phyloP scores from a whole-genome alignment of 2,329 filamentous ascomycete genomes.

The Leptosphaerulina australis region DNA sequence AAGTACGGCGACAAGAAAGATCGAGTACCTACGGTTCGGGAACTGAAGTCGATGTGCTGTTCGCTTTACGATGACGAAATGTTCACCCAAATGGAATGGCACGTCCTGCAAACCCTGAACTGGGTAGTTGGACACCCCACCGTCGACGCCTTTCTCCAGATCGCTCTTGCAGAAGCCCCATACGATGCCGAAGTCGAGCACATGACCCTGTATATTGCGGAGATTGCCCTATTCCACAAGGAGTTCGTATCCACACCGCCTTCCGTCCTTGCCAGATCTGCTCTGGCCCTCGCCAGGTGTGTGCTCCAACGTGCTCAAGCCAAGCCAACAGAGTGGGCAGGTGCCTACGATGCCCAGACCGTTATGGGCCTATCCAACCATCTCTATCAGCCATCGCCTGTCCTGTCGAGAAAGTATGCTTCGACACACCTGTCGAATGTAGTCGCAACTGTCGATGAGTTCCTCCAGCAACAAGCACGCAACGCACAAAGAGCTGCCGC shows the following conservation, averaged over 20 bases:
- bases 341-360: slow-evolving; percentile 71
- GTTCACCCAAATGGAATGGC: slow-evolving; percentile 99
- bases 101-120: slow-evolving; percentile 94
- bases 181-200: slow-evolving; percentile 89
- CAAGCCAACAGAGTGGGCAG: slow-evolving; percentile 75
- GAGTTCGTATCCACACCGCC: slow-evolving; percentile 94
- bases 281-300: slow-evolving; percentile 82
- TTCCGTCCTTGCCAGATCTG: slow-evolving; percentile 86
- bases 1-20: slow-evolving; percentile 99
- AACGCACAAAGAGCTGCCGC: slow-evolving; percentile 52
- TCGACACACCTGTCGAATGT: slow-evolving; percentile 69
- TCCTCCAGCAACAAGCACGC: slow-evolving; percentile 65
- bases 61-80: slow-evolving; percentile 98
- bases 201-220: slow-evolving; percentile 91
- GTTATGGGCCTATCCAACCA: slow-evolving; percentile 68
- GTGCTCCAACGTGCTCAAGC: slow-evolving; percentile 82
- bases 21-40: slow-evolving; percentile 93
- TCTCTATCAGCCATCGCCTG: slow-evolving; percentile 69
- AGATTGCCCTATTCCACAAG: slow-evolving; percentile 94
- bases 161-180: slow-evolving; percentile 76
- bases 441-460: slow-evolving; percentile 68
- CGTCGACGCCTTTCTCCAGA: slow-evolving; percentile 88
- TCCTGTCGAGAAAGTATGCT: slow-evolving; percentile 71
- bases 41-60: slow-evolving; percentile 99
- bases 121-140: slow-evolving; percentile 97